A percentile compares a stretch with the other conserved stretches of the same genome.
phyloP scores from a whole-genome alignment of 78 protist genomes.

The slime mould (Dictyostelium discoideum) region DNA sequence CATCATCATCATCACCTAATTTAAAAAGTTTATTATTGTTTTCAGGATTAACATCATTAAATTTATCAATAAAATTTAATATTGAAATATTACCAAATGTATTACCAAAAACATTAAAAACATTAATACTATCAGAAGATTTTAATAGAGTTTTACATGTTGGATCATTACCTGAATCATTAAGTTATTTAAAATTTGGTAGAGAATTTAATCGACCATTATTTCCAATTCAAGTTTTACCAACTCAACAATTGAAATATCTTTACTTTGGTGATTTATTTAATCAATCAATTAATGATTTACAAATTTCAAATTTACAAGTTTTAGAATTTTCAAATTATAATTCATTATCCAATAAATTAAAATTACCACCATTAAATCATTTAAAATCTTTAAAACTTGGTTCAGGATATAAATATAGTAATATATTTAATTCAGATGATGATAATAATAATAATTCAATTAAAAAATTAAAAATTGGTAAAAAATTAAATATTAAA shows the following conservation, averaged over 20 bases:
- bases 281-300: not conserved
- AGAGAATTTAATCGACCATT: not conserved
- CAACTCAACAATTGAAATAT: not conserved
- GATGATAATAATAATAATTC: not conserved
- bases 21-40: not conserved
- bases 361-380: not conserved
- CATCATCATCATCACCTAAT: not conserved
- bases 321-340: not conserved
- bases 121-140: not conserved
- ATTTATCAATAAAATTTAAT: not conserved
- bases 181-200: not conserved
- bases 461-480: not conserved
- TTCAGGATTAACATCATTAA: not conserved
- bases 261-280: not conserved
- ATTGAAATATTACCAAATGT: not conserved
- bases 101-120: not conserved
- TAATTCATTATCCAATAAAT: not conserved
- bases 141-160: not conserved
- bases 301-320: not conserved
- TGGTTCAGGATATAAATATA: not conserved
- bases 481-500: not conserved
- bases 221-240: not conserved
- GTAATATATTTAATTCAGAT: not conserved
- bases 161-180: not conserved
- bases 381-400: not conserved